Conservation (phyloP, 108 stramenopile genomes). For the Skeletonema marinoi region DNA sequence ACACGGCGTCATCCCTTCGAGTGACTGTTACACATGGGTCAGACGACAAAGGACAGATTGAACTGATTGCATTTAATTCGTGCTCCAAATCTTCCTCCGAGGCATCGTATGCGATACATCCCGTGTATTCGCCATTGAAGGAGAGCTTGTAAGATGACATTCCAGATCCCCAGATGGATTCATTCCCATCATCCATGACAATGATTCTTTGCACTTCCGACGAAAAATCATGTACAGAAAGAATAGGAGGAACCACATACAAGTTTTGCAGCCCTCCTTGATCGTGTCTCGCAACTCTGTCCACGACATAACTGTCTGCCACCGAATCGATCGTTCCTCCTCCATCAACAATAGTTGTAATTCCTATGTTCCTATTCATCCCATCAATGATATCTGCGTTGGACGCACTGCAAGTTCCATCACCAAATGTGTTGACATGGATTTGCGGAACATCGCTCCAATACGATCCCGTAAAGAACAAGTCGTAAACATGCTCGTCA, state of each 20-base stretch:
- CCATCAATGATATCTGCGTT: constrained; percentile 30
- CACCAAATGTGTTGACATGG: constrained; percentile 49
- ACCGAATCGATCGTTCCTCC: constrained; percentile 35
- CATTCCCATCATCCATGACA: constrained; percentile 41
- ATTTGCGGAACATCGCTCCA: constrained; percentile 63
- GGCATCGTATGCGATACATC: constrained; percentile 55
- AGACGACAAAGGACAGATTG: constrained; percentile 21
- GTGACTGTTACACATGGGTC: constrained; percentile 62
- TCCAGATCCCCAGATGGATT: constrained; percentile 36
- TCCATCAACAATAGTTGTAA: constrained; percentile 42
- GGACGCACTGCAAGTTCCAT: constrained; percentile 47
- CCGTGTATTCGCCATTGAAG: constrained; percentile 43
- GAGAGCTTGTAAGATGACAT: constrained; percentile 44
- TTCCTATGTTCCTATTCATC: constrained; percentile 57
- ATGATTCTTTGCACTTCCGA: constrained; percentile 43
- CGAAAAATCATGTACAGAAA: constrained; percentile 31
- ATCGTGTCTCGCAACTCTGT: constrained; percentile 13
- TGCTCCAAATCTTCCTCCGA: constrained; percentile 58
- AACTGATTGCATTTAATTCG: constrained; percentile 33
- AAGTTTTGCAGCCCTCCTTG: constrained; percentile 25
- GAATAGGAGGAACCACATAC: constrained; percentile 45
- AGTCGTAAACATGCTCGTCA: constrained; percentile 74
- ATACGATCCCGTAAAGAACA: constrained; percentile 69
- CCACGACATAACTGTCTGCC: constrained; percentile 34
- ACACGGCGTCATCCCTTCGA: constrained; percentile 41